phyloP scores from a whole-genome alignment of 345 rosid genomes.

The Eucalyptus fibrosa region DNA sequence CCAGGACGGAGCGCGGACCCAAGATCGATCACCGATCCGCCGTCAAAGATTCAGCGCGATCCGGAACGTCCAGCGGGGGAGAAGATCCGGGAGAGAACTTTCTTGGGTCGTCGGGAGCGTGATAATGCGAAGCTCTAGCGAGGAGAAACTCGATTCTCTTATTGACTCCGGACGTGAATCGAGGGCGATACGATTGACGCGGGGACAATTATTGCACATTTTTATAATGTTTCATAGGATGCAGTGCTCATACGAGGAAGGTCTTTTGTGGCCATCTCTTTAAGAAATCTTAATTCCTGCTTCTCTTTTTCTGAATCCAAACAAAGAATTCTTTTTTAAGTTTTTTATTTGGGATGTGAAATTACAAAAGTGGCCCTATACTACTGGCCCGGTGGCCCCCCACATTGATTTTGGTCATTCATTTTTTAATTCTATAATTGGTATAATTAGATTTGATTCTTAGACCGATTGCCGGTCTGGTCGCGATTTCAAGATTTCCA shows the following conservation, averaged over 20 bases:
- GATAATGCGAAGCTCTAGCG: neutral
- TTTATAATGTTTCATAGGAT: neutral
- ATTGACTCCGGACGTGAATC: neutral
- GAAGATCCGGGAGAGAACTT: neutral
- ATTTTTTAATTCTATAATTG: too few species aligned
- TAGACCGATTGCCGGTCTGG: rapidly evolving
- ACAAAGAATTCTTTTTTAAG: too few species aligned
- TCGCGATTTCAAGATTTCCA: neutral
- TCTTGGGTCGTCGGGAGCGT: neutral
- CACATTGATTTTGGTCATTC: neutral
- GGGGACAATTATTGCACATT: neutral
- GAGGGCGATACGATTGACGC: neutral
- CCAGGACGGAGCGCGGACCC: neutral
- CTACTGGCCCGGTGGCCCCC: too few species aligned
- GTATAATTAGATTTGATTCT: neutral
- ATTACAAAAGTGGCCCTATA: neutral
- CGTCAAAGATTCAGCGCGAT: neutral
- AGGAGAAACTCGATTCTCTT: neutral
- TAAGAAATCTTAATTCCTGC: neutral
- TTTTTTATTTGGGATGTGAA: neutral
- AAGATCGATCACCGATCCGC: neutral
- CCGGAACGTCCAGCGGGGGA: neutral
- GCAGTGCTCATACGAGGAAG: neutral
- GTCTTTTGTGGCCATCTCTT: neutral
- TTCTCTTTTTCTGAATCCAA: neutral